Evolutionary conservation across 495 filamentous ascomycete genomes (phyloP).

Genomic region (Chaetomidium leptoderma): DNA sequence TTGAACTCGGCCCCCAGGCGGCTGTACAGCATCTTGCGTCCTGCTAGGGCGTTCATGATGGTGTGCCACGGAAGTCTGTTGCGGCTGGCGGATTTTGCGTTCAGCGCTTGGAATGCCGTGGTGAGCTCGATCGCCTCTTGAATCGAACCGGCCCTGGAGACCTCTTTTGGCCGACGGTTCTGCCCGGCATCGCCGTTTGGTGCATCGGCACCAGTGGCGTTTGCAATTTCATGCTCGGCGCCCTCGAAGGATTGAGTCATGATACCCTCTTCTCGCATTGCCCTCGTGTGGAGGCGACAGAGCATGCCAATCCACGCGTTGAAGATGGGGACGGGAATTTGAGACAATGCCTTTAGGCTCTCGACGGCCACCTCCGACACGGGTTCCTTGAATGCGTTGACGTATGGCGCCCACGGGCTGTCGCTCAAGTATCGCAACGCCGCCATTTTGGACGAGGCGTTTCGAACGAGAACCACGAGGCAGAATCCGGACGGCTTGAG

Average conservation of each 20-base stretch:
- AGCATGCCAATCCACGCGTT: slow-evolving; percentile 40
- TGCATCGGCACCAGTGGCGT: neutral
- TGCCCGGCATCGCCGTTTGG: neutral
- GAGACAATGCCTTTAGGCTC: neutral
- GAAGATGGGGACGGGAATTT: slow-evolving; percentile 27
- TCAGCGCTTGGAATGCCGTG: slow-evolving; percentile 14
- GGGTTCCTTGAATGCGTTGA: slow-evolving; percentile 12
- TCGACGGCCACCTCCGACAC: neutral
- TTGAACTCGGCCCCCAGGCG: slow-evolving; percentile 6
- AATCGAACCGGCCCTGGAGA: slow-evolving; percentile 6
- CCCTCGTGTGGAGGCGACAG: slow-evolving; percentile 32
- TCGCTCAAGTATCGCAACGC: slow-evolving; percentile 38
- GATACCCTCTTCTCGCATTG: neutral
- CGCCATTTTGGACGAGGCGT: slow-evolving; percentile 30
- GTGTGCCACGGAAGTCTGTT: slow-evolving; percentile 27
- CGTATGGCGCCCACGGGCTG: slow-evolving; percentile 21
- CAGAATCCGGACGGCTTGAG: slow-evolving; percentile 34
- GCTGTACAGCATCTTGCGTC: slow-evolving; percentile 17
- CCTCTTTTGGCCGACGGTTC: neutral
- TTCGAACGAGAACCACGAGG: slow-evolving; percentile 33
- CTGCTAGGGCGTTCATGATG: slow-evolving; percentile 27
- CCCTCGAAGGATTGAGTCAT: neutral
- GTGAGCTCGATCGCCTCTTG: slow-evolving; percentile 23
- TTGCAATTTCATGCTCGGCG: neutral
- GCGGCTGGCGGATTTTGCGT: neutral